These are phyloP conservation scores for Lactarius evosmus DNA, from an alignment of 768 basidiomycete species.

Conservation along the genomic window DNA sequence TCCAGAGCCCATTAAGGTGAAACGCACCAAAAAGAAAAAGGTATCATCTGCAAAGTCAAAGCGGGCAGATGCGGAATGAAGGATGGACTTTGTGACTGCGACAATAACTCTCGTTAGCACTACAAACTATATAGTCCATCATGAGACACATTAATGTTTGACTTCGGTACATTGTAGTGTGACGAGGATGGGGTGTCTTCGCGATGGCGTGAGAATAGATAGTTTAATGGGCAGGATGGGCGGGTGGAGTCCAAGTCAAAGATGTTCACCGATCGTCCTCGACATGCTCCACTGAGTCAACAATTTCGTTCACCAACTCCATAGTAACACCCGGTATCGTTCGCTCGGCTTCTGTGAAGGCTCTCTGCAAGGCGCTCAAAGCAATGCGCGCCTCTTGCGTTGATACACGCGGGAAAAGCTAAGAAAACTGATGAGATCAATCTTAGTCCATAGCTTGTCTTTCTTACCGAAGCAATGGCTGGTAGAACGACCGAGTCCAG, in stretches of 20 bases:
- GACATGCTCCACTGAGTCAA: constrained; percentile 88
- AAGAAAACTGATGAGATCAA: constrained; percentile 21
- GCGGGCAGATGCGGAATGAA: constrained; percentile 42
- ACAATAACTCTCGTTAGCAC: constrained; percentile 12
- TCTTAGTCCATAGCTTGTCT: constrained; percentile 3
- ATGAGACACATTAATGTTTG: constrained; percentile 19
- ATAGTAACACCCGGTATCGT: constrained; percentile 93
- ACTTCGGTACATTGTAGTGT: constrained; percentile 21
- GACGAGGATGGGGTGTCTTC: constrained; percentile 2
- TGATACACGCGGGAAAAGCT: constrained; percentile 91
- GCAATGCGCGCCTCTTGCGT: constrained; percentile 89
- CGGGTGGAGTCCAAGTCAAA: neutral
- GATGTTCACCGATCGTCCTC: constrained; percentile 60
- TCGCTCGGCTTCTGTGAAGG: constrained; percentile 92
- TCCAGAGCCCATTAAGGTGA: constrained; percentile 73
- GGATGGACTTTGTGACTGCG: constrained; percentile 20
- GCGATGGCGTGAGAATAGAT: constrained; percentile 20
- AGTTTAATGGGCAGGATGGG: constrained; percentile 17
- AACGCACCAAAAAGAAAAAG: constrained; percentile 63
- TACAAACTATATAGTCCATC: constrained; percentile 21
- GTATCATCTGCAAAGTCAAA: constrained; percentile 63
- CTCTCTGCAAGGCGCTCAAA: constrained; percentile 80
- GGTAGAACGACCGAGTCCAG: constrained; percentile 93
- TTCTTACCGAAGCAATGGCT: constrained; percentile 88
- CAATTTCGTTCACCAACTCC: constrained; percentile 91